Evolutionary conservation across 192 early-diverging fungal species (phyloP).

Genomic region (Podila verticillata): DNA sequence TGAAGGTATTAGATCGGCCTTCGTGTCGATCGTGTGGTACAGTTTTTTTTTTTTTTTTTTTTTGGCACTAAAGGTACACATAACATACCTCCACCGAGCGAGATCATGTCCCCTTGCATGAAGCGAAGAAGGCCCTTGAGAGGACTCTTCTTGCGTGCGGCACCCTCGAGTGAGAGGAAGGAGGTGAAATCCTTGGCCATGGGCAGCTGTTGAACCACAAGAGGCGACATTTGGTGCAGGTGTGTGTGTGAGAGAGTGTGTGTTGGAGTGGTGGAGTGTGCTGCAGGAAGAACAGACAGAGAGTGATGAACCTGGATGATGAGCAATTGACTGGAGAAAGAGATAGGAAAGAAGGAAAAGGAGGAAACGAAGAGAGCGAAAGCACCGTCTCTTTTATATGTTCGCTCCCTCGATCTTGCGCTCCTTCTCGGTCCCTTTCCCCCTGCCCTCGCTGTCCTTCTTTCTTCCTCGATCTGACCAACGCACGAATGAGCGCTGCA

Average conservation of each 20-base stretch:
- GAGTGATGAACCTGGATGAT: background rate
- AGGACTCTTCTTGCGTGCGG: slow-evolving; percentile 51
- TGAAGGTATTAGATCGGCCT: background rate
- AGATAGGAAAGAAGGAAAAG: background rate
- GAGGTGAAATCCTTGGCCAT: slow-evolving; percentile 51
- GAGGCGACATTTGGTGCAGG: slow-evolving; percentile 11
- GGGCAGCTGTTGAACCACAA: slow-evolving; percentile 15
- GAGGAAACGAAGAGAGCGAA: background rate
- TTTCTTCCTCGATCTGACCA: too few species aligned
- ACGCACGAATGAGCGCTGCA: too few species aligned
- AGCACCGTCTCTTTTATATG: background rate
- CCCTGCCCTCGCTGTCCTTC: too few species aligned
- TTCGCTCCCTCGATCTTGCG: background rate
- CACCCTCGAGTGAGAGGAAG: slow-evolving; percentile 43
- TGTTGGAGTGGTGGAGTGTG: background rate
- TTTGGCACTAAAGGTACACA: too few species aligned
- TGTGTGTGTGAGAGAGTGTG: background rate
- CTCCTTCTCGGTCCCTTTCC: background rate
- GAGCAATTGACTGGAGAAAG: background rate
- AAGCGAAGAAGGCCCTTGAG: slow-evolving; percentile 49
- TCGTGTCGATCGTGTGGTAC: background rate
- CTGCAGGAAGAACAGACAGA: background rate
- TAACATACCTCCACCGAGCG: slow-evolving; percentile 63
- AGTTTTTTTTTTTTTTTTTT: too few species aligned
- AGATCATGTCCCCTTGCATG: slow-evolving; percentile 60